These are phyloP conservation scores for Acidomyces sp. DNA, from an alignment of 495 filamentous ascomycete species.

Conservation along the genomic window DNA sequence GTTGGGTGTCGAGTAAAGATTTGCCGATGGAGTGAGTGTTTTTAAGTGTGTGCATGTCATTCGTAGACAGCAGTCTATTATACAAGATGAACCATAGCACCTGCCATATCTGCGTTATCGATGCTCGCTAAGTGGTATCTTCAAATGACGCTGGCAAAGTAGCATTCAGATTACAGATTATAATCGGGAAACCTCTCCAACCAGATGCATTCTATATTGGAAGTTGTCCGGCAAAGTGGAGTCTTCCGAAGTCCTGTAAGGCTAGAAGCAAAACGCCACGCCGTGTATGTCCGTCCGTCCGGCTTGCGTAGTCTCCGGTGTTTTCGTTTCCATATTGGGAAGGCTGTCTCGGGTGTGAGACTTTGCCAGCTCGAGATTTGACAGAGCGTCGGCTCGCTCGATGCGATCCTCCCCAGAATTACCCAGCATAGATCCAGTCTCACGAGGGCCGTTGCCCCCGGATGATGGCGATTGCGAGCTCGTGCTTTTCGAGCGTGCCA, in stretches of 20 bases:
- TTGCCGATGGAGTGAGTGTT: not conserved
- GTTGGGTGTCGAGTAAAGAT: not conserved
- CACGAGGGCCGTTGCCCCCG: not conserved
- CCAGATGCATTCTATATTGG: not conserved
- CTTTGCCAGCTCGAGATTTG: not conserved
- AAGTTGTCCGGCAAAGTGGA: not conserved
- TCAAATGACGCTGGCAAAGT: not conserved
- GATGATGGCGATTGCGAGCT: not conserved
- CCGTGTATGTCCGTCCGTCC: not conserved
- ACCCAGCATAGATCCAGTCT: not conserved
- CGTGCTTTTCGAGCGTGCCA: not conserved
- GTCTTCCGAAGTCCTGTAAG: not conserved
- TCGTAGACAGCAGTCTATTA: not conserved
- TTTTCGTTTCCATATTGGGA: not conserved
- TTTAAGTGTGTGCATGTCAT: not conserved
- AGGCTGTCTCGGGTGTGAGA: not conserved
- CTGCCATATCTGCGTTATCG: not conserved
- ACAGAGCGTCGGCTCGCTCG: not conserved
- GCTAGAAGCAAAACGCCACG: conserved; percentile 12
- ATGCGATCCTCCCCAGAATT: not conserved
- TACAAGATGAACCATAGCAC: not conserved
- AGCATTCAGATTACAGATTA: not conserved
- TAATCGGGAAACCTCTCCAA: not conserved
- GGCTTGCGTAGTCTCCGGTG: not conserved
- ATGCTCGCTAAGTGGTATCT: not conserved